Evolutionary conservation across 179 eudicot species (phyloP).

Genomic region (Beta lomatogona): DNA sequence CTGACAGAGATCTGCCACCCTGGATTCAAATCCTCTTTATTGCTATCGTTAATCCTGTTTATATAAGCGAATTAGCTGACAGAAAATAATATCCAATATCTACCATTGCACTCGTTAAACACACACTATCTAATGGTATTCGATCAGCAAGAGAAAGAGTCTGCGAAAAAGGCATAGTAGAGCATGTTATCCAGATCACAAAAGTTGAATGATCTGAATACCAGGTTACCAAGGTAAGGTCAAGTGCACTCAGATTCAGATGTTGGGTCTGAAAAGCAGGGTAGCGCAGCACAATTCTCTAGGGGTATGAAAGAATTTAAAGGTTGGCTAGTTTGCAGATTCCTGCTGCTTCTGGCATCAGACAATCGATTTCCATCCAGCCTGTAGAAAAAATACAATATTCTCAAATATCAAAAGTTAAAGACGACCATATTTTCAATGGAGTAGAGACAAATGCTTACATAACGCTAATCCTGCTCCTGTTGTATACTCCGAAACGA

Average conservation of each 20-base stretch:
- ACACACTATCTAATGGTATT: constrained; percentile 62
- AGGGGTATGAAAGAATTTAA: constrained; percentile 25
- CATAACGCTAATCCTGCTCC: constrained; percentile 31
- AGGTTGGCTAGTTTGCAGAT: constrained; percentile 29
- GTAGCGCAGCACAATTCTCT: constrained; percentile 38
- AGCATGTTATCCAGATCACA: constrained; percentile 44
- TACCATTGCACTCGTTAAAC: constrained; percentile 46
- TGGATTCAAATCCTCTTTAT: constrained; percentile 47
- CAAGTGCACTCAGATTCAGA: constrained; percentile 57
- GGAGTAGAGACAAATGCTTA: constrained; percentile 10
- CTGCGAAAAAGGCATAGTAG: constrained; percentile 39
- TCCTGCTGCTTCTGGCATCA: constrained; percentile 35
- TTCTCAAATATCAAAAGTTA: constrained; percentile 1
- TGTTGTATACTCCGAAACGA: constrained; percentile 28
- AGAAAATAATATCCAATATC: constrained; percentile 2
- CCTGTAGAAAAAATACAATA: constrained; percentile 40
- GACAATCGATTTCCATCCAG: constrained; percentile 54
- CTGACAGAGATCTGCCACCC: constrained; percentile 89
- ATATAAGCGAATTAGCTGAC: background rate
- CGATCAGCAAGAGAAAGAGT: constrained; percentile 26
- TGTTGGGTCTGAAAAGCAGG: constrained; percentile 44
- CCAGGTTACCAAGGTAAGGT: constrained; percentile 56
- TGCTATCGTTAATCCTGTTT: constrained; percentile 43
- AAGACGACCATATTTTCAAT: background rate
- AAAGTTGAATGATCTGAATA: constrained; percentile 60